Evolutionary conservation across 176 grass and related monocot species (phyloP).

Genomic region (Raddia guianensis): DNA sequence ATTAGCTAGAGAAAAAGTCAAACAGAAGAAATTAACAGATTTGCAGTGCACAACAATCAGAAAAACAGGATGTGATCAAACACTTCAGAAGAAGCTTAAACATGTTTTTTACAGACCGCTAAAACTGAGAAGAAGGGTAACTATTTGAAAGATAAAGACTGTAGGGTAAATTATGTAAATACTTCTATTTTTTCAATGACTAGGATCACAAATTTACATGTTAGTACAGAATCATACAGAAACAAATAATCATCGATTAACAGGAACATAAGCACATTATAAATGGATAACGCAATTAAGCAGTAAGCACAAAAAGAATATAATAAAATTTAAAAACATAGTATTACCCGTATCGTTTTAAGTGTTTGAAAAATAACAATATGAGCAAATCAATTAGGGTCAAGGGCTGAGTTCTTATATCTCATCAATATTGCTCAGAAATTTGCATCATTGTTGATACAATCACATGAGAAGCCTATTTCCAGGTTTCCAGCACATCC

Average conservation of each 20-base stretch:
- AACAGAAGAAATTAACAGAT: not conserved
- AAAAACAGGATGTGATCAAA: not conserved
- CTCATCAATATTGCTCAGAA: conserved; percentile 6
- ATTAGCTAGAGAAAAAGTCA: not conserved
- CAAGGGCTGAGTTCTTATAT: not conserved
- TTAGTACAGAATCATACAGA: not conserved
- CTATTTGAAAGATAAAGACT: not conserved
- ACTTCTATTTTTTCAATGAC: not conserved
- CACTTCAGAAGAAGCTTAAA: not conserved
- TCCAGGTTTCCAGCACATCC: not conserved
- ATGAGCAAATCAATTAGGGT: not conserved
- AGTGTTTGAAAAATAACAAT: not conserved
- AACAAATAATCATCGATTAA: not conserved
- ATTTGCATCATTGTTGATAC: conserved; percentile 9
- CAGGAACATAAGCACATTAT: not conserved
- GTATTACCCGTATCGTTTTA: not conserved
- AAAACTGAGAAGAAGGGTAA: not conserved
- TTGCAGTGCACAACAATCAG: not conserved
- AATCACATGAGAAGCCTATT: not conserved
- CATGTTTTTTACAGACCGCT: not conserved
- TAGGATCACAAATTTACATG: conserved; percentile 9
- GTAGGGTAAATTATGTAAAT: too few relatives aligned
- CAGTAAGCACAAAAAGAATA: not conserved
- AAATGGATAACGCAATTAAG: conserved; percentile 15
- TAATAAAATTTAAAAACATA: not conserved